Percentiles rank a stretch among this genome's conserved stretches.
These are phyloP conservation scores for Canna indica DNA, from an alignment of 176 grass and related monocot genomes.

Conservation along the genomic window DNA sequence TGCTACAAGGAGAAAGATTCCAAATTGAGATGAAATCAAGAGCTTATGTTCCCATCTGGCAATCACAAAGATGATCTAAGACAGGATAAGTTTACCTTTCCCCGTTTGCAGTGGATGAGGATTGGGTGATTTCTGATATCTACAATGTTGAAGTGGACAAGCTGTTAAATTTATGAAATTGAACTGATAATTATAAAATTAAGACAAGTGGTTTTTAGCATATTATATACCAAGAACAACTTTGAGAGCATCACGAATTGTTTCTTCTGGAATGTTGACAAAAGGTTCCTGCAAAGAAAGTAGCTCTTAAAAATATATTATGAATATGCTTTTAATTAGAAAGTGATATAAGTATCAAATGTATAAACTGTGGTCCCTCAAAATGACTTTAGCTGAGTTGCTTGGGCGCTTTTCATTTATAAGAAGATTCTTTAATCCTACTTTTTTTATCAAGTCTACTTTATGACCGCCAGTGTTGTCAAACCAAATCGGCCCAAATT, in stretches of 20 bases:
- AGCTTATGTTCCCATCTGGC: too few relatives aligned
- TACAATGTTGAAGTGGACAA: conserved; percentile 11
- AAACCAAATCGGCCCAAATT: too few relatives aligned
- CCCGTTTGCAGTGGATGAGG: conserved; percentile 83
- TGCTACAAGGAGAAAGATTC: conserved; percentile 41
- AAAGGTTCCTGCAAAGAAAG: conserved; percentile 60
- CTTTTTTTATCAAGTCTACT: too few relatives aligned
- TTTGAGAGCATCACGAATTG: conserved; percentile 63
- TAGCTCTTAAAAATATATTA: background rate
- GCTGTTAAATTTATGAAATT: background rate
- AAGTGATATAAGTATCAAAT: too few relatives aligned
- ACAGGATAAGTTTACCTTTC: conserved; percentile 39
- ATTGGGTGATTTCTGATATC: conserved; percentile 56
- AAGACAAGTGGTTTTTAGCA: background rate
- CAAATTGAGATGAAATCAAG: background rate
- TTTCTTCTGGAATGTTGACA: conserved; percentile 83
- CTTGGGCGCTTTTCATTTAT: too few relatives aligned
- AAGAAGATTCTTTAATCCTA: too few relatives aligned
- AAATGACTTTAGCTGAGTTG: too few relatives aligned
- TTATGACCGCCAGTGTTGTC: too few relatives aligned
- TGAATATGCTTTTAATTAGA: background rate
- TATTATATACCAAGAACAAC: conserved; percentile 46
- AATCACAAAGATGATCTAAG: background rate
- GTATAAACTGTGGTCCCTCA: too few relatives aligned
- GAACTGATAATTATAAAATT: background rate